These are phyloP conservation scores for Epithele typhae DNA, from an alignment of 768 basidiomycete species.

Conservation along the genomic window DNA sequence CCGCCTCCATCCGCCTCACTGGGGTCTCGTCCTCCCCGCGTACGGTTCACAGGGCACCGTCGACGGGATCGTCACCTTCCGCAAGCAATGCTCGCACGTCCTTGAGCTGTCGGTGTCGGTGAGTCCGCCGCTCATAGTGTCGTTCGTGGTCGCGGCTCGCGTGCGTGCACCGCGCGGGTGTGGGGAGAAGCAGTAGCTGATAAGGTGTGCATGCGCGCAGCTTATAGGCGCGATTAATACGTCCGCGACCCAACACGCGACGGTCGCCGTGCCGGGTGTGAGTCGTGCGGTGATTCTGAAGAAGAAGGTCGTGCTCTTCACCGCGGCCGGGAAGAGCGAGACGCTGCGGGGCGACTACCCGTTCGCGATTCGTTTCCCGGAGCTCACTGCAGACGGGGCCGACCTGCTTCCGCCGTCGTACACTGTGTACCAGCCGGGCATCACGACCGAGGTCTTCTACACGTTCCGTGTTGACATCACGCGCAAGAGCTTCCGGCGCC, in stretches of 20 bases:
- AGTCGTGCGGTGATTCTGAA: constrained; percentile 25
- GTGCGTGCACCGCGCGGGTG: too few species aligned
- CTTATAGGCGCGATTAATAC: constrained; percentile 34
- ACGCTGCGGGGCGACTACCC: constrained; percentile 24
- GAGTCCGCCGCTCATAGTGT: too few species aligned
- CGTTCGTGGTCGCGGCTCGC: too few species aligned
- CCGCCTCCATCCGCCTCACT: constrained; percentile 36
- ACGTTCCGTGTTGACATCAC: constrained; percentile 33
- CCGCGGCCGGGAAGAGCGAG: constrained; percentile 10
- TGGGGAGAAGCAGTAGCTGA: too few species aligned
- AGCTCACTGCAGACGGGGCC: constrained; percentile 25
- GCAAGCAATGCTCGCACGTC: constrained; percentile 32
- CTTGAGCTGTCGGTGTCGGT: constrained; percentile 37
- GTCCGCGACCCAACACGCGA: constrained; percentile 26
- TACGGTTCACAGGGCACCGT: constrained; percentile 40
- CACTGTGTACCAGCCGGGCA: constrained; percentile 27
- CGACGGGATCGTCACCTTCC: constrained; percentile 35
- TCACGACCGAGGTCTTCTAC: constrained; percentile 32
- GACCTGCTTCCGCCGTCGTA: constrained; percentile 37
- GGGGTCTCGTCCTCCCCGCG: constrained; percentile 34
- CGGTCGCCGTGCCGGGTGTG: constrained; percentile 23
- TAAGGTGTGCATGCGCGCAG: too few species aligned
- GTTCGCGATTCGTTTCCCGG: constrained; percentile 39
- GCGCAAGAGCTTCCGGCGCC: constrained; percentile 35
- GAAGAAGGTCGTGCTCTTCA: constrained; percentile 26